Percentiles rank a stretch among this genome's conserved stretches.
phyloP scores from a whole-genome alignment of 257 asterid species.

The Salvia rosmarinus region DNA sequence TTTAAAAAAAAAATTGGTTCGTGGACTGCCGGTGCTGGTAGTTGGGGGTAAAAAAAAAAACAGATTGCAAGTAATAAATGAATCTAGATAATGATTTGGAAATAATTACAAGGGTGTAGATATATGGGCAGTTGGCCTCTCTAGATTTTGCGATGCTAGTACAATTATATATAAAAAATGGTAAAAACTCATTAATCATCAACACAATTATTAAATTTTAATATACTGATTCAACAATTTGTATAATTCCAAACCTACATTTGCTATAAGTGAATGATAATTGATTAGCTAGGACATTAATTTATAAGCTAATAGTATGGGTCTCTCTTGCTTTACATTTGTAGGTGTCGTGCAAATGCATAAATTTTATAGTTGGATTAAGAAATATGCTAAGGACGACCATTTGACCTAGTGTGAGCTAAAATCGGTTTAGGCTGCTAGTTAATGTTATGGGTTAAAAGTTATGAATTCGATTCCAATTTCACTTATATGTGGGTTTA shows the following conservation, averaged over 20 bases:
- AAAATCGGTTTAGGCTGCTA: too few species aligned
- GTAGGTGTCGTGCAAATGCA: neutral
- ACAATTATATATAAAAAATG: too few species aligned
- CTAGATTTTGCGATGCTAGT: neutral
- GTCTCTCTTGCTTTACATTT: neutral
- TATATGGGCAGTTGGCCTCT: conserved; percentile 18
- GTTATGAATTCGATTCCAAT: too few species aligned
- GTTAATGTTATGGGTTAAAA: too few species aligned
- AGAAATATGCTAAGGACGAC: neutral
- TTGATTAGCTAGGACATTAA: conserved; percentile 22
- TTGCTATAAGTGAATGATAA: conserved; percentile 18
- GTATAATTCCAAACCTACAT: conserved; percentile 32
- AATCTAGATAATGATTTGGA: neutral
- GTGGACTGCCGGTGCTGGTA: too few species aligned
- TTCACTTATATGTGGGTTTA: too few species aligned
- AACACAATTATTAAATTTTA: too few species aligned
- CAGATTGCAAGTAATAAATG: neutral
- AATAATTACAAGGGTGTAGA: neutral
- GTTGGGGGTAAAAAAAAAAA: neutral
- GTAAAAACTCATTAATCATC: too few species aligned
- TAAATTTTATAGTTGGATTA: too few species aligned
- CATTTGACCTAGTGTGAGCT: neutral
- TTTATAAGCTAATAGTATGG: neutral
- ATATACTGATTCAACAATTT: conserved; percentile 8
- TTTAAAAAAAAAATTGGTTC: too few species aligned